A percentile compares a stretch with the other conserved stretches of the same genome.
Conservation (phyloP, 176 grass and related monocot species). For the Alopecurus myosuroides region DNA sequence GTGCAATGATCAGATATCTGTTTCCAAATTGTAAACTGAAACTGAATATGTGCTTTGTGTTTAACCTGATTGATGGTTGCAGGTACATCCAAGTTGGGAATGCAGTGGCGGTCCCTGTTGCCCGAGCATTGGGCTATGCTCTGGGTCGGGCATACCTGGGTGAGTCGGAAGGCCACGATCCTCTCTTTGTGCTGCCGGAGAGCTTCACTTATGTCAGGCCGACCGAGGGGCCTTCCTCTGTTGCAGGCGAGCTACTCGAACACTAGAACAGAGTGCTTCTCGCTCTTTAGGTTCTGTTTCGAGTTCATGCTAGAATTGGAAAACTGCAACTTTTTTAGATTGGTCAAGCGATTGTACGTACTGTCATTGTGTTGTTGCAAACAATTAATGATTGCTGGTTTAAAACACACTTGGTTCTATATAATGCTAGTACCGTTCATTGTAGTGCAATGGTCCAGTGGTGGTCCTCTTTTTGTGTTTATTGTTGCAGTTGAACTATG, state of each 20-base stretch:
- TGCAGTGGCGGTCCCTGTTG: conserved; percentile 38
- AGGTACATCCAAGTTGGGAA: conserved; percentile 59
- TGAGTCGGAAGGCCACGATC: neutral
- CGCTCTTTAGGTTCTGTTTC: neutral
- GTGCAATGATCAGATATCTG: neutral
- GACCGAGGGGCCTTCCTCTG: neutral
- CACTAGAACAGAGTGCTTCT: neutral
- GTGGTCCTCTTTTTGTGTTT: too few species aligned
- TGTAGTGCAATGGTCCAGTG: too few species aligned
- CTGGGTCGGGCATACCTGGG: conserved; percentile 27
- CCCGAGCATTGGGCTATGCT: conserved; percentile 30
- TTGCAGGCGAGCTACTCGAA: conserved; percentile 33
- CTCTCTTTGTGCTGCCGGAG: conserved; percentile 1
- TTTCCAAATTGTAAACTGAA: neutral
- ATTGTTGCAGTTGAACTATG: too few species aligned
- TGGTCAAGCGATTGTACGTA: too few species aligned
- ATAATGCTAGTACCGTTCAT: neutral
- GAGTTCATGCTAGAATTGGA: neutral
- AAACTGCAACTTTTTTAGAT: neutral
- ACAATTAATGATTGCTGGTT: neutral
- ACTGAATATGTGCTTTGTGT: neutral
- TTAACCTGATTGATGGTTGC: too few species aligned
- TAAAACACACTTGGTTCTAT: neutral
- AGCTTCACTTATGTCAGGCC: conserved; percentile 2
- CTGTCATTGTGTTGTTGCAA: neutral